phyloP scores from a whole-genome alignment of 495 filamentous ascomycete species.

The Penicillium odoratum region DNA sequence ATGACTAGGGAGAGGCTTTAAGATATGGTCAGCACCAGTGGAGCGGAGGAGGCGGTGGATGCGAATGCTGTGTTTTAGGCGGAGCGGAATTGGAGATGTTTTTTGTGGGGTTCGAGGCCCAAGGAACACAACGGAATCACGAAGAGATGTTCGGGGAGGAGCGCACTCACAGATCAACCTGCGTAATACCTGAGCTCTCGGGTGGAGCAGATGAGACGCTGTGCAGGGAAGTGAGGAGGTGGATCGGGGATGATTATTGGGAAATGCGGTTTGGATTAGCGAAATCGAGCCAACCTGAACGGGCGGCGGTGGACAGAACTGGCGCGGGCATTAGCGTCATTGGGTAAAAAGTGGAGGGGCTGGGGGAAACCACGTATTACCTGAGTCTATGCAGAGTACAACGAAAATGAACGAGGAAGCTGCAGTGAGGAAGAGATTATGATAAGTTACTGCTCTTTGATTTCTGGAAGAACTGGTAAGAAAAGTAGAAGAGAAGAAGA shows the following conservation, averaged over 20 bases:
- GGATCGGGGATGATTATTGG: slow-evolving; percentile 8
- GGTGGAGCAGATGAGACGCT: slow-evolving; percentile 7
- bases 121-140: slow-evolving; percentile 25
- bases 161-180: slow-evolving; percentile 24
- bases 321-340: slow-evolving; percentile 20
- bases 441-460: background rate
- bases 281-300: slow-evolving; percentile 25
- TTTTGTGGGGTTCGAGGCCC: slow-evolving; percentile 27
- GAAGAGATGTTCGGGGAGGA: slow-evolving; percentile 8
- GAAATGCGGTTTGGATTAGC: slow-evolving; percentile 17
- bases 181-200: slow-evolving; percentile 9
- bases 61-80: background rate
- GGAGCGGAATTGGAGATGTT: slow-evolving; percentile 29
- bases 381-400: background rate
- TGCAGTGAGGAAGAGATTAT: background rate
- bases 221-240: slow-evolving; percentile 13
- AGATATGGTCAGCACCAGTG: background rate
- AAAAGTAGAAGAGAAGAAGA: background rate
- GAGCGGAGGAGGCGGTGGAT: background rate
- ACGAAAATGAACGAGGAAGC: background rate
- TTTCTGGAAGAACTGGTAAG: background rate
- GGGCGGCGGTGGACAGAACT: slow-evolving; percentile 26
- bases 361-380: slow-evolving; percentile 1
- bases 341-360: slow-evolving; percentile 11
- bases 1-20: slow-evolving; percentile 9